Base-by-base conservation (phyloP, 208 protist species). In the Lotmaria passim region DNA sequence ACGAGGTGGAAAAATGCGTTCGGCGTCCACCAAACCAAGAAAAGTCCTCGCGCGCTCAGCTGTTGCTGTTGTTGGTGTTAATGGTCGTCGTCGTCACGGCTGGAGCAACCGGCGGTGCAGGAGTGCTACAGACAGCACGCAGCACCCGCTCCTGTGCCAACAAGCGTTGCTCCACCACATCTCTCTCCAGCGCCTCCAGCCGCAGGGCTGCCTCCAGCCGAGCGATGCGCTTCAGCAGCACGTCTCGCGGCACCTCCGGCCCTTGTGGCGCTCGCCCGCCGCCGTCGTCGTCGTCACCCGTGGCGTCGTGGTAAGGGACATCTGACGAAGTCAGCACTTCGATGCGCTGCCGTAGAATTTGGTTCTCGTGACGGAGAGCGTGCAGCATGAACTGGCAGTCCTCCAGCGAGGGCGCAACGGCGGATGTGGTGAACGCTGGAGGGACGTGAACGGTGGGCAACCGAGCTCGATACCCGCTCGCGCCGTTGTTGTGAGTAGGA, bases 131-230 rank as follows among this genome's bases (percentile, higher is more conserved):
- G 39, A 60, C 64, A 12, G 30, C 64, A 0, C 53, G 73, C 21
- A 88, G 58, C 31, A 85, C 79, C 17, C 72, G 59, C 48, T 78
- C 82, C 59, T 84, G 82, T 34, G 78, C 78, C 60, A 77, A 47
- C 51, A 79, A 52, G 3, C 66, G 66, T 41, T 78, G 36, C 55
- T 88, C 73, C 48, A 84, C 53, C 8, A 64, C 73, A 58, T 87
- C 74, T 19, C 82, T 55, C 46, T 83, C 82, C 62, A 82, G 68
- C 31, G 71, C 69, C 75, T 87, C 82, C 46, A 83, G 47, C 33
- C 69, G 72, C 51, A 87, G 56, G n/a, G 82, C 82, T 24, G 78
- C 78, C 68, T 87, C 78, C 0, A 87, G 47, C 6, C 82, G 73
- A 14, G 68, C 67, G n/a, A 87, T 71, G 28, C 77, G 77, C 30